A percentile compares a stretch with the other conserved stretches of the same genome.
Evolutionary conservation across 139 green algal genomes (phyloP).

Genomic region (Limnomonas spitsbergensis): DNA sequence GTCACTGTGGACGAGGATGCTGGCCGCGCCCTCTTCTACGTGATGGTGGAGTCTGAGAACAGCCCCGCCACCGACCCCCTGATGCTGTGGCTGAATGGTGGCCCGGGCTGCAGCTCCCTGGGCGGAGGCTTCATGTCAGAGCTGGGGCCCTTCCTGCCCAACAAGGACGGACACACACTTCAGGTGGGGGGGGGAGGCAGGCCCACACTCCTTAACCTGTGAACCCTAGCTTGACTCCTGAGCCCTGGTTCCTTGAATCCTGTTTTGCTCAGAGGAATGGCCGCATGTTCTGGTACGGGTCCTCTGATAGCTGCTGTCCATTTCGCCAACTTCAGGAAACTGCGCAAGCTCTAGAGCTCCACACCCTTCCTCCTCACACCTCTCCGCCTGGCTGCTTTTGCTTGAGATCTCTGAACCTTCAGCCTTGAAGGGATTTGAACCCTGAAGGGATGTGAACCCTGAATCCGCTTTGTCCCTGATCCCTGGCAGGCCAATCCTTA

Average conservation of each 20-base stretch:
- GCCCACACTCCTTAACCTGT: too few species aligned
- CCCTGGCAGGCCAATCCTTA: conserved; percentile 65
- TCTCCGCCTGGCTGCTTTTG: too few species aligned
- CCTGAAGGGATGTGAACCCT: too few species aligned
- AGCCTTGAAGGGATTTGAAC: too few species aligned
- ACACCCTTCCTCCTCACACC: too few species aligned
- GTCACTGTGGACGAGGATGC: conserved; percentile 74
- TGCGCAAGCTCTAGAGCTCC: too few species aligned
- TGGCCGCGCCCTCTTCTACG: conserved; percentile 72
- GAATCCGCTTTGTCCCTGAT: too few species aligned
- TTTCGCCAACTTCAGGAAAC: too few species aligned
- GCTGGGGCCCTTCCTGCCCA: conserved; percentile 78
- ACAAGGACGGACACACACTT: conserved; percentile 15
- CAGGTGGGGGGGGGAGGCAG: too few species aligned
- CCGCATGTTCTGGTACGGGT: too few species aligned
- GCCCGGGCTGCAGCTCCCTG: conserved; percentile 79
- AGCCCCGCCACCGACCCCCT: conserved; percentile 39
- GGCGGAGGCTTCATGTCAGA: conserved; percentile 81
- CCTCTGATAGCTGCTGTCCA: too few species aligned
- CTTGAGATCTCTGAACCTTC: too few species aligned
- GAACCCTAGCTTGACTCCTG: conserved; percentile 76
- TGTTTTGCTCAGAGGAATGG: conserved; percentile 53
- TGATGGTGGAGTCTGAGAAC: conserved; percentile 47
- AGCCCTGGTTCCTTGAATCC: conserved; percentile 83
- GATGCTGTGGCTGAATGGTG: conserved; percentile 81